Evolutionary conservation across 352 stramenopile genomes (phyloP).

Genomic region (Aphanomyces stellatus): DNA sequence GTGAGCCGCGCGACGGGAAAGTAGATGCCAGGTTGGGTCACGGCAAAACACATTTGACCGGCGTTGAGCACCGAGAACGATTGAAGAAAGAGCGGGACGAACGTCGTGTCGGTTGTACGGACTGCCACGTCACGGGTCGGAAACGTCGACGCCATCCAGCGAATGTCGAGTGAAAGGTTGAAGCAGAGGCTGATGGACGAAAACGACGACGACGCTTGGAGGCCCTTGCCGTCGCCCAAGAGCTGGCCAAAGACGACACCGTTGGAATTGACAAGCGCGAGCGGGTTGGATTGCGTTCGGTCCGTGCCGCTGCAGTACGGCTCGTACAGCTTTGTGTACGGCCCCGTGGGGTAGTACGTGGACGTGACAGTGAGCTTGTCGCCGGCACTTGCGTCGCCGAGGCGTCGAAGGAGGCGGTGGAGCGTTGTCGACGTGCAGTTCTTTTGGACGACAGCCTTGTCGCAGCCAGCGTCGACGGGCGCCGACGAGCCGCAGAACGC

Average conservation of each 20-base stretch:
- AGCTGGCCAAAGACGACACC: slow-evolving; percentile 16
- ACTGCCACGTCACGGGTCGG: slow-evolving; percentile 1
- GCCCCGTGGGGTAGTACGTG: slow-evolving; percentile 10
- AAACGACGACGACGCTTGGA: background rate
- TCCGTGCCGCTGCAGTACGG: background rate
- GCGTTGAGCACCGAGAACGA: background rate
- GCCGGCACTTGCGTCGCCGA: background rate
- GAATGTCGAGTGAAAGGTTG: background rate
- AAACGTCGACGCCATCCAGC: background rate
- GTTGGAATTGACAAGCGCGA: background rate
- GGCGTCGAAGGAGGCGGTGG: background rate
- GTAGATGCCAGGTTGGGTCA: slow-evolving; percentile 13
- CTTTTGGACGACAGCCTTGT: slow-evolving; percentile 2
- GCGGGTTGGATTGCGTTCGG: slow-evolving; percentile 10
- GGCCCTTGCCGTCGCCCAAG: slow-evolving; percentile 6
- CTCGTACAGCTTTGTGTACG: background rate
- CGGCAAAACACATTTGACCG: background rate
- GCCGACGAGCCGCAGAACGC: slow-evolving; percentile 6
- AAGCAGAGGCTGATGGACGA: slow-evolving; percentile 9
- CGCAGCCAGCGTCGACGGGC: background rate
- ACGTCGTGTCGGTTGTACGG: background rate
- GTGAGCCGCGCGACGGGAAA: slow-evolving; percentile 4
- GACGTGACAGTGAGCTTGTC: slow-evolving; percentile 14
- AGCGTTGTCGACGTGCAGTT: background rate
- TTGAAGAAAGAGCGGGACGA: background rate